Evolutionary conservation across 164 flowering plant species (phyloP).

Genomic region (Vitis cinerea): DNA sequence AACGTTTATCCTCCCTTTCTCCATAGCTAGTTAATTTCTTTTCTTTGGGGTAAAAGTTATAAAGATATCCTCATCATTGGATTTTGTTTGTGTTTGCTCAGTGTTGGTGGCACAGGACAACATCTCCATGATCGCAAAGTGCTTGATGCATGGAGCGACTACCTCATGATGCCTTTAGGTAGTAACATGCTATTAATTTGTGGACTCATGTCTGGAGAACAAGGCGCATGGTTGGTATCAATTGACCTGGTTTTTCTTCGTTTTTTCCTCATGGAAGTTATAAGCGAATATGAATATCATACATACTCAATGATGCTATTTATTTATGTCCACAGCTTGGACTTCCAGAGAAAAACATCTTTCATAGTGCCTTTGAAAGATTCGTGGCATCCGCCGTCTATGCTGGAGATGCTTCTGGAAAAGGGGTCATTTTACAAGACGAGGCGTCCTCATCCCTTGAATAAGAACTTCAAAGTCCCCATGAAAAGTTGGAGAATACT

Average conservation of each 20-base stretch:
- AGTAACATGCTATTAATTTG: constrained; percentile 84
- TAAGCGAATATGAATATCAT: too few species aligned
- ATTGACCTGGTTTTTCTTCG: neutral
- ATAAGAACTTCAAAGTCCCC: too few species aligned
- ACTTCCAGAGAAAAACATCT: constrained; percentile 78
- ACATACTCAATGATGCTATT: too few species aligned
- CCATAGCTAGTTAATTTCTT: neutral
- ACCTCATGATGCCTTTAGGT: constrained; percentile 95
- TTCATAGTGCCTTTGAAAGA: constrained; percentile 68
- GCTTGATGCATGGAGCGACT: constrained; percentile 97
- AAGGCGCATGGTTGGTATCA: constrained; percentile 65
- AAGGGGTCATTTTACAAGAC: too few species aligned
- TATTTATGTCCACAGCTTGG: constrained; percentile 72
- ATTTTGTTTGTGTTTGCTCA: constrained; percentile 23
- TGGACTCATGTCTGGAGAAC: constrained; percentile 99
- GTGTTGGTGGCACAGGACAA: constrained; percentile 99
- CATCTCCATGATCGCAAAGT: constrained; percentile 88
- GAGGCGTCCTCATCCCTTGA: too few species aligned
- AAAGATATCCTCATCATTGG: neutral
- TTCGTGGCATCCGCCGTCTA: constrained; percentile 41
- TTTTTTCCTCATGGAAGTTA: neutral
- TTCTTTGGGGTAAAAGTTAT: too few species aligned
- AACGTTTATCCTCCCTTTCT: neutral
- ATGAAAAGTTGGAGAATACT: too few species aligned
- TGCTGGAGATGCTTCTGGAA: too few species aligned